Evolutionary conservation across 352 stramenopile genomes (phyloP).

Genomic region (Albugo candida): DNA sequence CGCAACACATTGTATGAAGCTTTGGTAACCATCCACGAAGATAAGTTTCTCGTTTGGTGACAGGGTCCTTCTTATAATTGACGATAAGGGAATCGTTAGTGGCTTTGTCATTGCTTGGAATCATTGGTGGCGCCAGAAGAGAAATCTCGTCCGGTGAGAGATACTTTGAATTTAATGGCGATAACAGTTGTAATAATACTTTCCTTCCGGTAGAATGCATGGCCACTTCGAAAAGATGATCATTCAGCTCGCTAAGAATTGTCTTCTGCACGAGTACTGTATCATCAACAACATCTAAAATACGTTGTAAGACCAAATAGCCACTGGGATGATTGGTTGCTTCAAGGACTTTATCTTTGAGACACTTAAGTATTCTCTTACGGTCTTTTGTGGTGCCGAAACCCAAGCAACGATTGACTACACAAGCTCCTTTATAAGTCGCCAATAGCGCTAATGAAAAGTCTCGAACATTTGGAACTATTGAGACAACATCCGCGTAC

Average conservation of each 20-base stretch:
- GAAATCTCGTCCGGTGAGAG: constrained; percentile 54
- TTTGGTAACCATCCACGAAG: constrained; percentile 60
- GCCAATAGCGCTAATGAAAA: constrained; percentile 67
- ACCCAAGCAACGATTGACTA: constrained; percentile 73
- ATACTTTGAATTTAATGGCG: constrained; percentile 68
- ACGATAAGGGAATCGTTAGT: constrained; percentile 22
- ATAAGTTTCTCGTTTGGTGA: constrained; percentile 48
- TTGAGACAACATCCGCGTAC: constrained; percentile 56
- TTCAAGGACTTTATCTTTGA: constrained; percentile 81
- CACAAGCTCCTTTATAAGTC: constrained; percentile 71
- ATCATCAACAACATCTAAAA: constrained; percentile 81
- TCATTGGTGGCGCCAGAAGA: constrained; percentile 50
- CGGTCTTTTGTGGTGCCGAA: constrained; percentile 74
- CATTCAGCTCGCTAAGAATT: constrained; percentile 62
- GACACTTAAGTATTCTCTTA: constrained; percentile 80
- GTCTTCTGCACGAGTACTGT: constrained; percentile 82
- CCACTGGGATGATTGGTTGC: constrained; percentile 80
- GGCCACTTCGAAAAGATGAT: constrained; percentile 43
- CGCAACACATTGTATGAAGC: constrained; percentile 54
- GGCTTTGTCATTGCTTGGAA: constrained; percentile 40
- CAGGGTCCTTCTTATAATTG: constrained; percentile 80
- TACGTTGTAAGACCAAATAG: constrained; percentile 78
- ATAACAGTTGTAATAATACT: constrained; percentile 59
- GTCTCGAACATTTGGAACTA: constrained; percentile 75
- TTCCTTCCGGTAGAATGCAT: constrained; percentile 62